Percentiles rank a stretch among this genome's conserved stretches.
phyloP scores from a whole-genome alignment of 2,329 filamentous ascomycete species.

The Paraphaeosphaeria minitans region DNA sequence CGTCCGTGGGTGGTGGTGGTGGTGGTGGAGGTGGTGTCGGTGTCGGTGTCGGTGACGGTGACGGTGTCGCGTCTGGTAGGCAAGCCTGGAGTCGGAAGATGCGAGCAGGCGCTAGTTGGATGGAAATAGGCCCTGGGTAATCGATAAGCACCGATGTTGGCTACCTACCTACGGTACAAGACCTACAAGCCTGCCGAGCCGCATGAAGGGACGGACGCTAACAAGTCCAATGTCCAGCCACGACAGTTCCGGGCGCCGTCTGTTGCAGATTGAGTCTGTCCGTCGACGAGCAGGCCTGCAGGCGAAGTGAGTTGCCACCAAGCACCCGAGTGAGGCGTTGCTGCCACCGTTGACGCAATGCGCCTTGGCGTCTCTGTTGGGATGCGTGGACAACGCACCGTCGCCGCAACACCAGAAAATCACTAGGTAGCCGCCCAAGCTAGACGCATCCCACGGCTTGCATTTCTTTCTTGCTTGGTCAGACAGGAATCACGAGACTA shows the following conservation, averaged over 20 bases:
- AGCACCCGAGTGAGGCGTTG: conserved; percentile 8
- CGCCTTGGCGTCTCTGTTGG: conserved; percentile 18
- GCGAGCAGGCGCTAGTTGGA: conserved; percentile 16
- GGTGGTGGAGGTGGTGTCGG: too few relatives aligned
- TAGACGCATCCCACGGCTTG: background rate
- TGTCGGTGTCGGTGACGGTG: too few relatives aligned
- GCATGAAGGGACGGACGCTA: conserved; percentile 9
- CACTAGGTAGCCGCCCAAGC: too few relatives aligned
- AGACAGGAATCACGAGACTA: too few relatives aligned
- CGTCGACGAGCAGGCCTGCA: background rate
- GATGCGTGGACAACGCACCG: background rate
- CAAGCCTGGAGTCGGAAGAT: conserved; percentile 9
- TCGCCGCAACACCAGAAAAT: conserved; percentile 4
- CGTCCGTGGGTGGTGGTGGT: conserved; percentile 22
- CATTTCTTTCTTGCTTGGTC: too few relatives aligned
- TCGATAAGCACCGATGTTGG: conserved; percentile 24
- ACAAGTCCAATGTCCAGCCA: background rate
- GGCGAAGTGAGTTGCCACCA: conserved; percentile 8
- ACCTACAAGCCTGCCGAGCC: conserved; percentile 9
- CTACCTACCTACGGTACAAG: too few relatives aligned
- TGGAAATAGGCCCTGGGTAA: conserved; percentile 19
- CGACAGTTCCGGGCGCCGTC: background rate
- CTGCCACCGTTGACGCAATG: conserved; percentile 19
- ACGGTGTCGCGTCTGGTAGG: conserved; percentile 10
- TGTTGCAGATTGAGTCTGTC: conserved; percentile 1